Evolutionary conservation across 306 rosid species (phyloP).

Genomic region (Adenanthera pavonina): DNA sequence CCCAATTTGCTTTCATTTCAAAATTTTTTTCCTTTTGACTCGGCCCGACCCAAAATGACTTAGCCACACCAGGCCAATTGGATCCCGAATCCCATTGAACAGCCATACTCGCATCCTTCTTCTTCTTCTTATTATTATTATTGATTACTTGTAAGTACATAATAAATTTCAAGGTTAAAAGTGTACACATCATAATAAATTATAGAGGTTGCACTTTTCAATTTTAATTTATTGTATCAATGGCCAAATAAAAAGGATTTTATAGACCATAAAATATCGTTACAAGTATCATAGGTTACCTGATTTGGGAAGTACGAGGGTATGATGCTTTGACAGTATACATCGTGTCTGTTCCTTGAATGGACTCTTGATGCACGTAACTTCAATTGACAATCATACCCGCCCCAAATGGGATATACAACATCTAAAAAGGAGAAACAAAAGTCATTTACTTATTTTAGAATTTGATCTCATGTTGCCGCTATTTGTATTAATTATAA

Average conservation of each 20-base stretch:
- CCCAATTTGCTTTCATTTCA: no score
- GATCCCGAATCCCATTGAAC: no score
- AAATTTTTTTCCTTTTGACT: no score
- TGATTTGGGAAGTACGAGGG: background rate
- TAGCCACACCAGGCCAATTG: no score
- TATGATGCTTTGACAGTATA: background rate
- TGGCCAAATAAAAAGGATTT: background rate
- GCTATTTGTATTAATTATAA: slow-evolving; percentile 19
- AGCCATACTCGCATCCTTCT: no score
- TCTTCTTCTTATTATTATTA: no score
- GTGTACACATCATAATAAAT: no score
- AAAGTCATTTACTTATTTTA: background rate
- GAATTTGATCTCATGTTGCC: slow-evolving; percentile 19
- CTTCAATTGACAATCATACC: background rate
- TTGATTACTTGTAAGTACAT: no score
- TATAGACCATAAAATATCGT: background rate
- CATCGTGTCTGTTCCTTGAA: background rate
- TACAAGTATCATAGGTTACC: background rate
- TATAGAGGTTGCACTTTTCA: no score
- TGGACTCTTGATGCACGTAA: background rate
- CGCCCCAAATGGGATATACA: background rate
- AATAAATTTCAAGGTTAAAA: no score
- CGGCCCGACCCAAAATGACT: no score
- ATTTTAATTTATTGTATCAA: background rate
- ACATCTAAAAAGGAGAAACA: background rate